Percentiles rank a stretch among this genome's conserved stretches.
These are phyloP conservation scores for Penstemon eatonii DNA, from an alignment of 257 asterid genomes.

Conservation along the genomic window DNA sequence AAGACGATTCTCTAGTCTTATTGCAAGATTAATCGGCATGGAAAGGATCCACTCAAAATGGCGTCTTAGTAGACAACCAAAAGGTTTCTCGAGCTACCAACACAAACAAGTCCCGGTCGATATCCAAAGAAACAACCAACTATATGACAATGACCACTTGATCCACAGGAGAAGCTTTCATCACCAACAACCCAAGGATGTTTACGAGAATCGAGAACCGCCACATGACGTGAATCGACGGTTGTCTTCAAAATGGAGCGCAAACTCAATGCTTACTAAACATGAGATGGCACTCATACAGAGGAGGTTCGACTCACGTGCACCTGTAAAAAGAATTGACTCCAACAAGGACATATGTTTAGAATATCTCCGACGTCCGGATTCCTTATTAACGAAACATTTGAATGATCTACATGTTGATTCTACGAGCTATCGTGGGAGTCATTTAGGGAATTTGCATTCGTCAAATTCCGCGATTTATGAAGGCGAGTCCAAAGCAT, in stretches of 20 bases:
- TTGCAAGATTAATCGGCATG: slow-evolving; percentile 87
- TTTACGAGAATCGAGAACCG: slow-evolving; percentile 87
- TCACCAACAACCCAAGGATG: slow-evolving; percentile 68
- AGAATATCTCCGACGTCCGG: slow-evolving; percentile 53
- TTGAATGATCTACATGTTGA: slow-evolving; percentile 45
- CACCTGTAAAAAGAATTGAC: slow-evolving; percentile 54
- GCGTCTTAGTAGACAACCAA: slow-evolving; percentile 53
- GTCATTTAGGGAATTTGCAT: slow-evolving; percentile 51
- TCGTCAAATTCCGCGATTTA: slow-evolving; percentile 47
- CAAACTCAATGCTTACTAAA: slow-evolving; percentile 46
- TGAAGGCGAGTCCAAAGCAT: slow-evolving; percentile 47
- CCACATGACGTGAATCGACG: slow-evolving; percentile 62
- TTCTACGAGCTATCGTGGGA: slow-evolving; percentile 43
- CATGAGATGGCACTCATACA: slow-evolving; percentile 56
- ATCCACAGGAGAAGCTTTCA: slow-evolving; percentile 46
- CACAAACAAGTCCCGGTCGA: slow-evolving; percentile 34
- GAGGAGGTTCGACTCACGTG: slow-evolving; percentile 57
- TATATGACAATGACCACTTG: slow-evolving; percentile 28
- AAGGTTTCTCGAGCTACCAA: slow-evolving; percentile 42
- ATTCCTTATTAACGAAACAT: slow-evolving; percentile 48
- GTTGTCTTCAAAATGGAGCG: slow-evolving; percentile 64
- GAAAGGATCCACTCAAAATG: slow-evolving; percentile 73
- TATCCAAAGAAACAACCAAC: slow-evolving; percentile 32
- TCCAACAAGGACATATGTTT: slow-evolving; percentile 48
- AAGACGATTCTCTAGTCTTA: slow-evolving; percentile 56